phyloP scores from a whole-genome alignment of 2,329 filamentous ascomycete genomes.

The Fusarium keratoplasticum region DNA sequence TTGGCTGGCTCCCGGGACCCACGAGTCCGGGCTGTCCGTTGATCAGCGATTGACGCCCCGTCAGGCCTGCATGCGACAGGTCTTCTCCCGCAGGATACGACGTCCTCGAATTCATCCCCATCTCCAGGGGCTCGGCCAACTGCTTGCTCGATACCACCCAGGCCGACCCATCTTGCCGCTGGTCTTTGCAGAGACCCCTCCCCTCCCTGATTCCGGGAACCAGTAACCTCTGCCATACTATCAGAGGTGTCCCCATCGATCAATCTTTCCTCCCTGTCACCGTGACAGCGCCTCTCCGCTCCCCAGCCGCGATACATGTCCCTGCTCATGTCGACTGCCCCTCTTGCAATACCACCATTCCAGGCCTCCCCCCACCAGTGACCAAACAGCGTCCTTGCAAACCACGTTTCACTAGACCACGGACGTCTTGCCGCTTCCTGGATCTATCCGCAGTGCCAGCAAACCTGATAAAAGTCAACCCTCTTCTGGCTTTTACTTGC shows the following conservation, averaged over 20 bases:
- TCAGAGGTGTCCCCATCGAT: constrained; percentile 38
- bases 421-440: constrained; percentile 32
- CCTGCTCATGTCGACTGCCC: constrained; percentile 30
- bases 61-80: constrained; percentile 40
- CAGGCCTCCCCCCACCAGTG: constrained; percentile 30
- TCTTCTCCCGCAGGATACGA: constrained; percentile 36
- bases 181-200: constrained; percentile 31
- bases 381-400: constrained; percentile 35
- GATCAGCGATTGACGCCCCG: constrained; percentile 44
- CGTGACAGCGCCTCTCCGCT: constrained; percentile 35
- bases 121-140: constrained; percentile 37
- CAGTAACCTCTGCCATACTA: constrained; percentile 33
- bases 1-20: constrained; percentile 42
- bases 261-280: constrained; percentile 37
- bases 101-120: constrained; percentile 32
- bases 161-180: constrained; percentile 22
- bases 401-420: constrained; percentile 32
- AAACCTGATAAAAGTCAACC: constrained; percentile 16
- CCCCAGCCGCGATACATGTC: constrained; percentile 36
- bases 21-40: constrained; percentile 38
- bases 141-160: constrained; percentile 28
- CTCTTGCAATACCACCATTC: constrained; percentile 37
- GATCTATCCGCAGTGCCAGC: constrained; percentile 27
- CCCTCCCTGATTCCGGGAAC: constrained; percentile 34
- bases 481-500: constrained; percentile 2